Evolutionary conservation across 2,329 filamentous ascomycete genomes (phyloP).

Genomic region (Claviceps humidiphila): DNA sequence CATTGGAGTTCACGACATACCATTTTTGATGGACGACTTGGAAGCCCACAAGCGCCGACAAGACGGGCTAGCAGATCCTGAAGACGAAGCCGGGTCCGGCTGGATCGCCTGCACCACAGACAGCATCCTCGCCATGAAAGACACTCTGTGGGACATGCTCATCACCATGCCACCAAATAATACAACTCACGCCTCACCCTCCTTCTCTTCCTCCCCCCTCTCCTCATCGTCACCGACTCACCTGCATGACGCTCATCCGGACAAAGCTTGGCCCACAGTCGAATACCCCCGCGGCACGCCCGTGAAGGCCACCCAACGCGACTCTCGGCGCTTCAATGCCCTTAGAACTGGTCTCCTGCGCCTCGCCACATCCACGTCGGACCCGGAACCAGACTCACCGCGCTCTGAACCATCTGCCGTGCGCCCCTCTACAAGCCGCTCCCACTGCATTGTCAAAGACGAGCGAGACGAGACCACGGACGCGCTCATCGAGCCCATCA

Average conservation of each 20-base stretch:
- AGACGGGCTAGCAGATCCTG: conserved; percentile 22
- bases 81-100: conserved; percentile 42
- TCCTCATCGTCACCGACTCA: conserved; percentile 13
- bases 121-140: conserved; percentile 78
- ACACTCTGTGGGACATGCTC: conserved; percentile 76
- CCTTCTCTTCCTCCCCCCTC: conserved; percentile 6
- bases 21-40: conserved; percentile 55
- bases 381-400: conserved; percentile 16
- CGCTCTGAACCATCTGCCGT: conserved; percentile 14
- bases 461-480: conserved; percentile 38
- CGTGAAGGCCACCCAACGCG: conserved; percentile 79
- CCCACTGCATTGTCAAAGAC: conserved; percentile 16
- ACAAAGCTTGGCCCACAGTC: conserved; percentile 63
- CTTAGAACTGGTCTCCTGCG: conserved; percentile 51
- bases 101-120: conserved; percentile 97
- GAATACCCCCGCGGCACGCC: conserved; percentile 49
- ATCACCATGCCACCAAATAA: conserved; percentile 63
- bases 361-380: conserved; percentile 18
- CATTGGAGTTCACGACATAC: conserved; percentile 85
- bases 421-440: conserved; percentile 15
- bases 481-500: conserved; percentile 46
- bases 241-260: conserved; percentile 28
- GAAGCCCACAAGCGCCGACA: conserved; percentile 28
- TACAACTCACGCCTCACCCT: conserved; percentile 14
- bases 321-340: conserved; percentile 65